phyloP scores from a whole-genome alignment of 23 red algal genomes.

The Gracilaria gracilis region DNA sequence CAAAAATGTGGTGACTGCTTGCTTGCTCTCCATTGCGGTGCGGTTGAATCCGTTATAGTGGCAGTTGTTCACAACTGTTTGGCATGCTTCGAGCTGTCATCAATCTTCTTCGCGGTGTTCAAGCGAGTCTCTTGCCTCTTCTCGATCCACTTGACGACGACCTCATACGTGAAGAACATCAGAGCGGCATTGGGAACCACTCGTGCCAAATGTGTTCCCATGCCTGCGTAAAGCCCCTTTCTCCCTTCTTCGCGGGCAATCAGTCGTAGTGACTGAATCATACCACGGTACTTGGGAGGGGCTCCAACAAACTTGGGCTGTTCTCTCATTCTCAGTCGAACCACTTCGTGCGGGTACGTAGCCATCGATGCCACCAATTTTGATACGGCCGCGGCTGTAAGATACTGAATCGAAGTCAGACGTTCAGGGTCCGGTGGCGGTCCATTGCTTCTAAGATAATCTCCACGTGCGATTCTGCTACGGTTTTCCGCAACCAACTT shows the following conservation, averaged over 20 bases:
- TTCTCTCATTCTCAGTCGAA: constrained; percentile 97
- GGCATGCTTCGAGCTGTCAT: background rate
- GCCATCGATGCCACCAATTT: constrained; percentile 86
- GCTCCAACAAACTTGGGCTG: constrained; percentile 81
- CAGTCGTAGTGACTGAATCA: constrained; percentile 82
- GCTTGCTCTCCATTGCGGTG: background rate
- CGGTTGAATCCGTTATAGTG: background rate
- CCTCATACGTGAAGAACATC: constrained; percentile 99
- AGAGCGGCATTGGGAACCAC: constrained; percentile 97
- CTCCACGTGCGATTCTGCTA: constrained; percentile 46
- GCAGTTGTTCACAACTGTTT: background rate
- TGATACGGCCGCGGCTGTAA: constrained; percentile 78
- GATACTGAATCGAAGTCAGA: constrained; percentile 82
- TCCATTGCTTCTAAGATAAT: constrained; percentile 26
- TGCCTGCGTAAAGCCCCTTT: constrained; percentile 92
- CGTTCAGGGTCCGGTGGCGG: constrained; percentile 57
- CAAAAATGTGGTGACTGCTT: constrained; percentile 15
- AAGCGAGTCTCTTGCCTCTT: constrained; percentile 58
- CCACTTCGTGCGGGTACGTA: constrained; percentile 99
- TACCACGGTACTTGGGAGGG: constrained; percentile 86
- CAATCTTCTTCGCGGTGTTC: constrained; percentile 8
- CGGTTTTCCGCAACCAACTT: constrained; percentile 67
- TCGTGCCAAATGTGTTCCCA: constrained; percentile 95
- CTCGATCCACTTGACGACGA: constrained; percentile 89
- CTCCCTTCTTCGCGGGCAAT: constrained; percentile 96